Evolutionary conservation across 805 yeast genomes (phyloP), one percentile per base, ranked within the genome.

Genomic region (Lipomyces yamanashiensis): DNA sequence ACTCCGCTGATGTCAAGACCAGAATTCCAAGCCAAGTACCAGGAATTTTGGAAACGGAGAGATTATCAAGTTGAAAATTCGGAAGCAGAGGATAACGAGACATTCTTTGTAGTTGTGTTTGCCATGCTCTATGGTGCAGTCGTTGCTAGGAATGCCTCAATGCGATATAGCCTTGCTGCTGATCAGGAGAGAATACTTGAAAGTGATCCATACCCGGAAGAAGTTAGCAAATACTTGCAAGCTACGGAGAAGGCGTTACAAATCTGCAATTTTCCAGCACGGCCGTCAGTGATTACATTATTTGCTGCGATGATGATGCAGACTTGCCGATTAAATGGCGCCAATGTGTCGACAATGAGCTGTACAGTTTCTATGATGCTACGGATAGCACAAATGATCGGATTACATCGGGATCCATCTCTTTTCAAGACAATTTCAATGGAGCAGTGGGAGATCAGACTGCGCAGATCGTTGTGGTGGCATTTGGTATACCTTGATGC

Each of bases 301-400:
- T 43, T 9, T 4, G 58, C 58, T 12, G 58, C 51, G 19, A 17
- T 44, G 51, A 34, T 54, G 41, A 36, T 44, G 49, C 51, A 33
- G 43, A 54, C 48, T 2, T 34, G 40, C 43, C 47, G 15, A 21
- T 23, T 40, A 17, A 40, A 21, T n/a, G 54, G 28, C 19, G 58
- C 45, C 10, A 28, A 23, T 23, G 44, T 43, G 12, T 28, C 50
- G 13, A 43, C 58, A 8, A 43, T 41, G 43, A 21, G 41, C 23
- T 21, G 28, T 19, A 40, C 50, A 19, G 51, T 54, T 15, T 54
- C 60, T 12, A 57, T 57, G 54, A 33, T 48, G 60, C n/a, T 57
- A 9, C 54, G 60, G 15, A 41, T 57, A 12, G 53, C 60, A 0
- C 60, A 57, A 50, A 21, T 39, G n/a, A 57, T 57, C n/a, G 60